Evolutionary conservation across 2,329 filamentous ascomycete species (phyloP).

Genomic region (Fusarium azukiicola): DNA sequence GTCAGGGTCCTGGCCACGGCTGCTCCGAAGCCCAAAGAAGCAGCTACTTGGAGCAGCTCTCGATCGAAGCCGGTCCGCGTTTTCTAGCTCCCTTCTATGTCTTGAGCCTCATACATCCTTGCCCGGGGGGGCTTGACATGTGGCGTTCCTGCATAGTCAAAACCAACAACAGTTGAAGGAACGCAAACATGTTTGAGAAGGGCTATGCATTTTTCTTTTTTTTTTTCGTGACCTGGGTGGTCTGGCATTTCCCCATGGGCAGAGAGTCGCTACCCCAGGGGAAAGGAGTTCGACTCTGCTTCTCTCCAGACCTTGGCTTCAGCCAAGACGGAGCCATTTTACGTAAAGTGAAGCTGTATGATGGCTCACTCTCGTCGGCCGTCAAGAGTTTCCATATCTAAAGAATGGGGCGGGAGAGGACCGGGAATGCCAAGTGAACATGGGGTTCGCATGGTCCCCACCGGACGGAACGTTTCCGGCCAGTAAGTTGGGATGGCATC

Average conservation of each 20-base stretch:
- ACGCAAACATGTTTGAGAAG: neutral
- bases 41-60: neutral
- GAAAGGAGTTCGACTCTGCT: neutral
- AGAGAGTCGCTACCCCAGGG: constrained; percentile 12
- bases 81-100: neutral
- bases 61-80: neutral
- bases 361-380: neutral
- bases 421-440: neutral
- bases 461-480: constrained; percentile 7
- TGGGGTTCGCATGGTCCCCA: neutral
- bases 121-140: neutral
- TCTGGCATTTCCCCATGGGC: constrained; percentile 18
- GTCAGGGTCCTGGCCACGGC: neutral
- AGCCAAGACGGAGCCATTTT: neutral
- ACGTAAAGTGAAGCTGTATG: constrained; percentile 1
- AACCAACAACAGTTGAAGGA: neutral
- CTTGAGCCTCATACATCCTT: constrained; percentile 7
- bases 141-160: constrained; percentile 16
- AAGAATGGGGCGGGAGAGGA: neutral
- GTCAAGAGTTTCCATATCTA: constrained; percentile 18
- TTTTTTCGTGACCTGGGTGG: neutral
- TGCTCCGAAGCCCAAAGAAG: neutral
- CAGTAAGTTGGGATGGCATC: neutral
- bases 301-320: constrained; percentile 8
- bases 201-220: neutral